Percentiles rank a stretch among this genome's conserved stretches.
Conservation (phyloP, 208 protist genomes). For the Endotrypanum monterogeii region DNA sequence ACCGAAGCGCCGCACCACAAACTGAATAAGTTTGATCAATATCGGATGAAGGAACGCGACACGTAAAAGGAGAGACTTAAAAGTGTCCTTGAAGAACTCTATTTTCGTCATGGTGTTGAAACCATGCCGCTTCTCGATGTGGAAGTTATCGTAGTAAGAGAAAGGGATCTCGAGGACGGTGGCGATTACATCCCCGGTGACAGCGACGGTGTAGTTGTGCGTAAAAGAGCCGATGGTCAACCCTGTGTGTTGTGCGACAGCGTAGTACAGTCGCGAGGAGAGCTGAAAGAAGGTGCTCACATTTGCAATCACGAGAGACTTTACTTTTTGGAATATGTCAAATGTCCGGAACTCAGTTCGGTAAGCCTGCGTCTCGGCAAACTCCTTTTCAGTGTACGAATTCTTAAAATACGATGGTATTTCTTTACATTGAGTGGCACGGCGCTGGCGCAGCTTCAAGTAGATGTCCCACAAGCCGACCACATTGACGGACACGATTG, state of each 20-base stretch:
- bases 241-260: constrained; percentile 15
- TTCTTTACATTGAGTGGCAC: constrained; percentile 19
- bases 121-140: constrained; percentile 83
- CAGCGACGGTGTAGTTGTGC: constrained; percentile 53
- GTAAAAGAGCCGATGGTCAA: constrained; percentile 47
- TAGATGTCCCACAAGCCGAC: constrained; percentile 61
- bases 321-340: constrained; percentile 34
- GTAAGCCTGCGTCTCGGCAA: constrained; percentile 51
- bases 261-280: constrained; percentile 47
- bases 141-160: constrained; percentile 77
- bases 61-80: constrained; percentile 65
- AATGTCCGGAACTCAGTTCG: constrained; percentile 34
- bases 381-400: constrained; percentile 42
- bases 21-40: constrained; percentile 54
- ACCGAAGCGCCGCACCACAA: constrained; percentile 71
- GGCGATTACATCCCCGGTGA: constrained; percentile 39
- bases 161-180: constrained; percentile 65
- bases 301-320: constrained; percentile 38
- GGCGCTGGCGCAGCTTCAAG: constrained; percentile 49
- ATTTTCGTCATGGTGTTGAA: constrained; percentile 83
- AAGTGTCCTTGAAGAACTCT: constrained; percentile 72
- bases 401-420: constrained; percentile 33
- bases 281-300: constrained; percentile 37
- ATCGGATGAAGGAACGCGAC: constrained; percentile 49
- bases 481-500: constrained; percentile 45